These are phyloP conservation scores for Penicillium oxalicum DNA, from an alignment of 2,329 filamentous ascomycete genomes.

Conservation along the genomic window DNA sequence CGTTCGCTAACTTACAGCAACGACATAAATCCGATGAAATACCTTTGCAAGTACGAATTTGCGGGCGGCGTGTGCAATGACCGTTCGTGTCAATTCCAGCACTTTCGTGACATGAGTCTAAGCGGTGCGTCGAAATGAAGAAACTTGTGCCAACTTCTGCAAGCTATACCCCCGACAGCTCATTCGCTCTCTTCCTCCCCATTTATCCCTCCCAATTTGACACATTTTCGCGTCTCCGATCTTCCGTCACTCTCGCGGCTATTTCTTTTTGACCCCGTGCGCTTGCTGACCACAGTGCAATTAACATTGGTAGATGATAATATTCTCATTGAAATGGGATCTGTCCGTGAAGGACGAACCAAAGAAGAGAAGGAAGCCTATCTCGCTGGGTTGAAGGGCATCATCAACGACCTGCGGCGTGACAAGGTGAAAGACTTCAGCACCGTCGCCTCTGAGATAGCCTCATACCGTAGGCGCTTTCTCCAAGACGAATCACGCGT, in stretches of 20 bases:
- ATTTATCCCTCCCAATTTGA: not conserved
- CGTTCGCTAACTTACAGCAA: conserved; percentile 92
- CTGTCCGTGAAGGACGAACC: conserved; percentile 42
- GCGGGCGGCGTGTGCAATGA: conserved; percentile 68
- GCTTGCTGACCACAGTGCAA: conserved; percentile 37
- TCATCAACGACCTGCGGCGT: conserved; percentile 46
- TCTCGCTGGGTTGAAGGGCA: conserved; percentile 42
- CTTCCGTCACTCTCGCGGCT: conserved; percentile 9
- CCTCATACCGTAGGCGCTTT: conserved; percentile 47
- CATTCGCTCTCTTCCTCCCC: conserved; percentile 3
- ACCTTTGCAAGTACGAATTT: conserved; percentile 71
- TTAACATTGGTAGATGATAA: conserved; percentile 46
- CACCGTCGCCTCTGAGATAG: conserved; percentile 45
- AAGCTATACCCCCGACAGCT: not conserved
- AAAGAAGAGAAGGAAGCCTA: conserved; percentile 41
- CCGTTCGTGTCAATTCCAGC: conserved; percentile 66
- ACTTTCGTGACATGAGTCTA: conserved; percentile 67
- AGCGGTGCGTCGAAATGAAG: conserved; percentile 60
- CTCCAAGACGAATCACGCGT: conserved; percentile 43
- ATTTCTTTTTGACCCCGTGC: conserved; percentile 19
- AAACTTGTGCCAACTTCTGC: no score
- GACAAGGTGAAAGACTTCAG: conserved; percentile 47
- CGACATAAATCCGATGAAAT: conserved; percentile 69
- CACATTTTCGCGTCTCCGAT: not conserved
- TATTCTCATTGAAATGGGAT: conserved; percentile 46